Conservation (phyloP, 495 filamentous ascomycete species). For the Trichoderma gamsii region DNA sequence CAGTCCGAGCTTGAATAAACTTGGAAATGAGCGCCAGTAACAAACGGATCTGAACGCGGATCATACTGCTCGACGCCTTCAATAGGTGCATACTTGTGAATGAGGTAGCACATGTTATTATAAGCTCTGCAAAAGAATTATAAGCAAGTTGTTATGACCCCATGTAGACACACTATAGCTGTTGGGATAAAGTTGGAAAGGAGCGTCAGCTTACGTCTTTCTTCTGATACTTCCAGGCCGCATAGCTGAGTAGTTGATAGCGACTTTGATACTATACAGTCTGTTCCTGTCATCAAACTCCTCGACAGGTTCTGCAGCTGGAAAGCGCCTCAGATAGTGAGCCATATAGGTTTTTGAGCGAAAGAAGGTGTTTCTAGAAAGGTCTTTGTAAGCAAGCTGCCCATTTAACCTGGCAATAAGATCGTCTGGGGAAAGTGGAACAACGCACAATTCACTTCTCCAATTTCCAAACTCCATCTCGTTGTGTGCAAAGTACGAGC, state of each 20-base stretch:
- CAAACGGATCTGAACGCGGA: background rate
- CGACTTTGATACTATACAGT: conserved; percentile 24
- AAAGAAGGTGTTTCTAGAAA: conserved; percentile 10
- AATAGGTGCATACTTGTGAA: background rate
- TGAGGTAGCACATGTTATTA: background rate
- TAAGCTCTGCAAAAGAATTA: background rate
- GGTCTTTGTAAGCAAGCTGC: background rate
- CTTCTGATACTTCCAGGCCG: background rate
- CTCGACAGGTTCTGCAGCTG: conserved; percentile 24
- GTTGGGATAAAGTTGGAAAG: background rate
- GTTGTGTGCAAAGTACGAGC: conserved; percentile 38
- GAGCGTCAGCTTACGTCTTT: background rate
- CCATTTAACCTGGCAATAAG: background rate
- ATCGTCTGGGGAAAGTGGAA: background rate
- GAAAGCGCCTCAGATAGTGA: conserved; percentile 23
- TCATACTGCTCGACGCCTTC: background rate
- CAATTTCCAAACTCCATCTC: conserved; percentile 40
- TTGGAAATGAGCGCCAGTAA: background rate
- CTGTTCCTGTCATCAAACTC: conserved; percentile 31
- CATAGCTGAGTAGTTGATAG: background rate
- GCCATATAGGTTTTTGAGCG: conserved; percentile 14
- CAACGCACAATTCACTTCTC: conserved; percentile 15
- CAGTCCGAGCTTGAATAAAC: background rate
- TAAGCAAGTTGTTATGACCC: background rate
- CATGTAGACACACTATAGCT: background rate